A percentile compares a stretch with the other conserved stretches of the same genome.
phyloP scores from a whole-genome alignment of 2,329 filamentous ascomycete genomes.

The Corinectria fuckeliana region DNA sequence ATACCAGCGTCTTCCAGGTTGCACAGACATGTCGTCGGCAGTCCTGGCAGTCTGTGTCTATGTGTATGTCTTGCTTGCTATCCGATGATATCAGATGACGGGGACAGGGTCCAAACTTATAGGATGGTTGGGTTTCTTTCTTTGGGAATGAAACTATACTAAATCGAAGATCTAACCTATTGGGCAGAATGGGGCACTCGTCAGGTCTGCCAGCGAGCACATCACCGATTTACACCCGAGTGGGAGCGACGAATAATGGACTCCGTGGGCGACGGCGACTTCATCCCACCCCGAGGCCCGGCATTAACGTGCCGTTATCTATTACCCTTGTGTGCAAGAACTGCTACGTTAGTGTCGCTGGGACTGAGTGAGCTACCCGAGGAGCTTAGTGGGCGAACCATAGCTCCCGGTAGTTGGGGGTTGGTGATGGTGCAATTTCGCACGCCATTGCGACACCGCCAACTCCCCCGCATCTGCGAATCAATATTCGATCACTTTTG shows the following conservation, averaged over 20 bases:
- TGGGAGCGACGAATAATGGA: background rate
- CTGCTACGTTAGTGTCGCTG: background rate
- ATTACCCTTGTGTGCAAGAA: background rate
- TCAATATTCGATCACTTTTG: background rate
- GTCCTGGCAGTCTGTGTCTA: background rate
- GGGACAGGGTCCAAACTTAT: background rate
- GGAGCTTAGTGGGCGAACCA: too few relatives aligned
- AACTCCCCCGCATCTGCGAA: background rate
- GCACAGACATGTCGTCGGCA: constrained; percentile 10
- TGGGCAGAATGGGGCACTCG: constrained; percentile 1
- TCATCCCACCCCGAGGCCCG: background rate
- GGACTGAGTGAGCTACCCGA: background rate
- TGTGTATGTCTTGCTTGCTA: too few relatives aligned
- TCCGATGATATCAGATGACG: background rate
- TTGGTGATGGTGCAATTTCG: constrained; percentile 10
- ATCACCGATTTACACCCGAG: constrained; percentile 4
- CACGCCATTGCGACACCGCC: background rate
- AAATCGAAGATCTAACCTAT: background rate
- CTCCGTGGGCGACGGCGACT: background rate
- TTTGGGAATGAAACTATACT: background rate
- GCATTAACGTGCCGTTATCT: background rate
- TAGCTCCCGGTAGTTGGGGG: background rate
- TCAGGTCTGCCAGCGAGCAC: constrained; percentile 13
- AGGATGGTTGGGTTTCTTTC: background rate
- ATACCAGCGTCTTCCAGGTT: constrained; percentile 22